Evolutionary conservation across 2,329 filamentous ascomycete species (phyloP), one percentile per base, ranked within the genome.

Genomic region (Aspergillus sp.): DNA sequence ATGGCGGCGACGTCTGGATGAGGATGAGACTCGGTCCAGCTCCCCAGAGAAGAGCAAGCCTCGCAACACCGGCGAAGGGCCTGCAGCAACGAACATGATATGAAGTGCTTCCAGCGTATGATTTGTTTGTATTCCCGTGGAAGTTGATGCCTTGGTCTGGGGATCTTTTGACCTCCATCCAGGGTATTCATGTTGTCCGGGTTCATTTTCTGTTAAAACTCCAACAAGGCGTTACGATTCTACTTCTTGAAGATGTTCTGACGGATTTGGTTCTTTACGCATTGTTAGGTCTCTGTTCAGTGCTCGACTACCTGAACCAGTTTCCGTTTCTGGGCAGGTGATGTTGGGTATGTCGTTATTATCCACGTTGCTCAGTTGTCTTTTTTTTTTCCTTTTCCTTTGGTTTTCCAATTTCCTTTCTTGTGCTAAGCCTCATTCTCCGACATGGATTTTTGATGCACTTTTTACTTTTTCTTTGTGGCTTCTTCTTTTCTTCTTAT

Each of bases 1-100:
- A 67, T 95, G 90, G 90, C 81, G 89, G 61, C 88, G 89, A 71
- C 81, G 88, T 64, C 78, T 94, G 50, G 88, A 93, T 69, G 76
- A 78, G 49, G 80, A 82, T 57, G 79, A 81, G 55, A 56, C 58
- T 23, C 64, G 70, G 20, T 60, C 59, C 34, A 64, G 57, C 36
- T 61, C 64, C 47, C 57, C 69, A 25, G 64, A 64, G 29, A 64
- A 64, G 50, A 58, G 53, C 49, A 61, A 63, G 55, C 60, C 59
- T 11, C 54, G 65, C 49, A 62, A 59, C 43, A 52, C 59, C 46
- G 56, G 53, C 38, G 61, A 60, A 41, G 55, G 55, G 43, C 53
- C 58, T 36, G 42, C 57, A 34, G 49, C 67, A 32, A 54, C 57
- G 42, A 73, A 72, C 50, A 70, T 73, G 65, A 71, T 72, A 51